phyloP scores from a whole-genome alignment of 1,139 yeast species.

The Meyerozyma carpophila region DNA sequence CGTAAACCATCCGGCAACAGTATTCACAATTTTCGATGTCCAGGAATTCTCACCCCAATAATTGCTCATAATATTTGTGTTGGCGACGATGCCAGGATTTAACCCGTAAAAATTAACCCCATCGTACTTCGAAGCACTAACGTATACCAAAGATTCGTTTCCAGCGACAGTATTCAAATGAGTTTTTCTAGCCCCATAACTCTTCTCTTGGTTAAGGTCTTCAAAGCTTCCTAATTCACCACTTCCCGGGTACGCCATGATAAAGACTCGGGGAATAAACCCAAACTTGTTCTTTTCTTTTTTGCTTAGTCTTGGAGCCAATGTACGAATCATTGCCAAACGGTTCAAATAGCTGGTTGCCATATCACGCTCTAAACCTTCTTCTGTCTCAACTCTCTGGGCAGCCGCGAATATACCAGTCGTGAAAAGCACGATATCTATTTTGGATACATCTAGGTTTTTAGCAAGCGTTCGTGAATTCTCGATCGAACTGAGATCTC shows the following conservation, averaged over 20 bases:
- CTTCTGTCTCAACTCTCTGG: slow-evolving; percentile 21
- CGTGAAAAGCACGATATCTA: slow-evolving; percentile 24
- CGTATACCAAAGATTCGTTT: slow-evolving; percentile 26
- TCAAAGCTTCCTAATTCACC: slow-evolving; percentile 20
- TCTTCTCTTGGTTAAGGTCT: slow-evolving; percentile 24
- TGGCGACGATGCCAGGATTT: slow-evolving; percentile 30
- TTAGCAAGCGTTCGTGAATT: slow-evolving; percentile 16
- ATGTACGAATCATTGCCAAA: slow-evolving; percentile 15
- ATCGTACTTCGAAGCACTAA: slow-evolving; percentile 12
- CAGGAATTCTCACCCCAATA: slow-evolving; percentile 18
- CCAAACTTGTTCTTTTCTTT: slow-evolving; percentile 3
- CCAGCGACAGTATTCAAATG: slow-evolving; percentile 35
- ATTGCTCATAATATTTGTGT: slow-evolving; percentile 25
- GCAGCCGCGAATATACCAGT: slow-evolving; percentile 28
- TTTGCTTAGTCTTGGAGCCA: slow-evolving; percentile 13
- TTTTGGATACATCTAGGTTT: slow-evolving; percentile 12
- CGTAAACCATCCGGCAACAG: slow-evolving; percentile 18
- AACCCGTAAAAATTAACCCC: slow-evolving; percentile 21
- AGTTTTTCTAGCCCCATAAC: slow-evolving; percentile 16
- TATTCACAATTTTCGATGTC: slow-evolving; percentile 16
- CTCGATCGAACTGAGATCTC: slow-evolving; percentile 22
- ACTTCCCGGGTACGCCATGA: slow-evolving; percentile 31
- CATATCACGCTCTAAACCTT: slow-evolving; percentile 29
- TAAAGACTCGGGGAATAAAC: slow-evolving; percentile 22
- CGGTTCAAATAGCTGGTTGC: slow-evolving; percentile 31